Evolutionary conservation across 768 basidiomycete species (phyloP).

Genomic region (Collybiopsis luxurians): DNA sequence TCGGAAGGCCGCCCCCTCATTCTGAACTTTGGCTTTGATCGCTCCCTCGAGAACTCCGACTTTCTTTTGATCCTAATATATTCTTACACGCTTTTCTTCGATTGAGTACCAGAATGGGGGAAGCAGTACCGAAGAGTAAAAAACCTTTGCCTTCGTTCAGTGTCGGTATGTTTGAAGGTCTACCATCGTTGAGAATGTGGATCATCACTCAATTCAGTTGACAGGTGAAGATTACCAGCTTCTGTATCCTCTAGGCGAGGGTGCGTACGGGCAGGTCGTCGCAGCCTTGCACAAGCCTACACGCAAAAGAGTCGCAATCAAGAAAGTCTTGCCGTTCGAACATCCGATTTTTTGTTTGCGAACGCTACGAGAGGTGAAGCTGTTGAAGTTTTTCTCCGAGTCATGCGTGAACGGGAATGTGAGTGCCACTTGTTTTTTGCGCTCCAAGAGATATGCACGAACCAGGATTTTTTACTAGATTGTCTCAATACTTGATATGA

Average conservation of each 20-base stretch:
- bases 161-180: background rate
- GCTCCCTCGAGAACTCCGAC: no score
- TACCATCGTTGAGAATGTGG: background rate
- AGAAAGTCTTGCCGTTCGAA: constrained; percentile 93
- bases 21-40: no score
- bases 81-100: no score
- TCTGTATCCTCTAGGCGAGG: constrained; percentile 75
- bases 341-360: constrained; percentile 89
- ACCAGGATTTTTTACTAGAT: constrained; percentile 38
- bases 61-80: no score
- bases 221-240: constrained; percentile 72
- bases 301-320: constrained; percentile 87
- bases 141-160: background rate
- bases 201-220: constrained; percentile 4
- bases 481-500: constrained; percentile 88
- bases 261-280: constrained; percentile 88
- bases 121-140: background rate
- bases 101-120: no score
- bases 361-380: constrained; percentile 88
- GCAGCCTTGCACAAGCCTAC: constrained; percentile 84
- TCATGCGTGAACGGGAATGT: constrained; percentile 81
- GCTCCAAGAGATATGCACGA: no score
- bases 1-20: no score
- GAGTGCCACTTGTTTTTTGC: constrained; percentile 21
- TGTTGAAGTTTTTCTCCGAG: constrained; percentile 81